Evolutionary conservation across 2,329 filamentous ascomycete genomes (phyloP).

Genomic region (Botrytis hyacinthi): DNA sequence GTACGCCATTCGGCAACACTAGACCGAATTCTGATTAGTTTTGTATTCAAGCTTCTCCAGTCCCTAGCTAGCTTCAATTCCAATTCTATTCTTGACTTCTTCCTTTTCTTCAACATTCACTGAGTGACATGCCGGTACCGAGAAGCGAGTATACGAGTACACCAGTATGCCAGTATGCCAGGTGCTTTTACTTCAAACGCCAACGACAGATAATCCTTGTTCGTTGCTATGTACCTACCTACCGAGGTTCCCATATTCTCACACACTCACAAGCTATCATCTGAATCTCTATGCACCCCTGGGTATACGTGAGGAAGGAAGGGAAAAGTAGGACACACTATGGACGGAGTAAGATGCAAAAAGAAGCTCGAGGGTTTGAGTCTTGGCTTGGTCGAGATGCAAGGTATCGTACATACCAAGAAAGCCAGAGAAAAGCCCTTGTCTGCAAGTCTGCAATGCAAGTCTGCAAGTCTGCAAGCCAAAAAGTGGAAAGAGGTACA

Average conservation of each 20-base stretch:
- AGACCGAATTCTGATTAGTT: background rate
- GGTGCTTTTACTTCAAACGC: background rate
- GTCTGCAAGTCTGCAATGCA: background rate
- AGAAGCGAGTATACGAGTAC: background rate
- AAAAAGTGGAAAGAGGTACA: background rate
- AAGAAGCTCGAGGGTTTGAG: background rate
- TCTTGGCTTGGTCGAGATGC: background rate
- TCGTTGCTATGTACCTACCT: background rate
- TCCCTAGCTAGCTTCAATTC: background rate
- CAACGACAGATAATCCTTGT: background rate
- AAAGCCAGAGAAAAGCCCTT: background rate
- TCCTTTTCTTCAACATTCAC: background rate
- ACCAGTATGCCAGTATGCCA: background rate
- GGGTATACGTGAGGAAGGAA: background rate
- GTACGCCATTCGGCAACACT: background rate
- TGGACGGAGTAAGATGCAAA: background rate
- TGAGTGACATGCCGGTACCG: background rate
- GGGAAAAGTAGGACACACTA: background rate
- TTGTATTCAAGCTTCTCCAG: background rate
- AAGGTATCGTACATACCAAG: background rate
- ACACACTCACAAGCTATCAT: background rate
- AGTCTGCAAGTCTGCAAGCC: background rate
- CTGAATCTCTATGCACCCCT: background rate
- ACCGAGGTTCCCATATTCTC: background rate
- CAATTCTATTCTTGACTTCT: conserved; percentile 5